Evolutionary conservation across 2,329 filamentous ascomycete species (phyloP), one percentile per base, ranked within the genome.

Genomic region (Tolypocladium nubicola): DNA sequence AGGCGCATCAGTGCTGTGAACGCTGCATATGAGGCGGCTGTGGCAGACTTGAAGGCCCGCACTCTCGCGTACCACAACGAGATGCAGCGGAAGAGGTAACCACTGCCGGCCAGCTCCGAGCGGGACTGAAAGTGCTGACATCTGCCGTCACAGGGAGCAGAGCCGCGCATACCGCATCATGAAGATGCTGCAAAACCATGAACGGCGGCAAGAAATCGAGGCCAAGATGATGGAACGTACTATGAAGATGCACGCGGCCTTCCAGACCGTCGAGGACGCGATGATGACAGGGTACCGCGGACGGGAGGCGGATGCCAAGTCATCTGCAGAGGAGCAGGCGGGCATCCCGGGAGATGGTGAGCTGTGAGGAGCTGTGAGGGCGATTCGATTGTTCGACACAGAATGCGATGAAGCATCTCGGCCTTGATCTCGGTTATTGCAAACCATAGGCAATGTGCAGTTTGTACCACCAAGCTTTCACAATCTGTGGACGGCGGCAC

Each of bases 181-280:
- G 8, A 50, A 78, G 82, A 74, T 85, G 81, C 14, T 64, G n/a
- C 56, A 65, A 7, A 54, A 64, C 21, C 43, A 60, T 5, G 63
- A 71, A 56, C 61, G 60, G 45, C 64, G 65, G 55, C 62, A 52
- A 49, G 57, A 62, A 1, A 66, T 71, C 13, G 68, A 72, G 56
- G 52, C 41, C 1, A 60, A 59, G 49, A 70, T 71, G 66, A 56
- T 58, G 39, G 58, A 63, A 60, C 65, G 7, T 47, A 37, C 19
- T 21, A 38, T 30, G 19, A 60, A 59, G 30, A 54, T 67, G 39
- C 54, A 67, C 37, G 47, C 40, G n/a, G 55, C 21, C 9, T 61
- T 65, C 30, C 37, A 55, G 7, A 60, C 65, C 23, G 52, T 70
- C 1, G 71, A 72, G 47, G 62, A 56, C 0, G 67, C 68, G 63